A percentile compares a stretch with the other conserved stretches of the same genome.
These are phyloP conservation scores for Prinsepia uniflora DNA, from an alignment of 306 rosid genomes.

Conservation along the genomic window DNA sequence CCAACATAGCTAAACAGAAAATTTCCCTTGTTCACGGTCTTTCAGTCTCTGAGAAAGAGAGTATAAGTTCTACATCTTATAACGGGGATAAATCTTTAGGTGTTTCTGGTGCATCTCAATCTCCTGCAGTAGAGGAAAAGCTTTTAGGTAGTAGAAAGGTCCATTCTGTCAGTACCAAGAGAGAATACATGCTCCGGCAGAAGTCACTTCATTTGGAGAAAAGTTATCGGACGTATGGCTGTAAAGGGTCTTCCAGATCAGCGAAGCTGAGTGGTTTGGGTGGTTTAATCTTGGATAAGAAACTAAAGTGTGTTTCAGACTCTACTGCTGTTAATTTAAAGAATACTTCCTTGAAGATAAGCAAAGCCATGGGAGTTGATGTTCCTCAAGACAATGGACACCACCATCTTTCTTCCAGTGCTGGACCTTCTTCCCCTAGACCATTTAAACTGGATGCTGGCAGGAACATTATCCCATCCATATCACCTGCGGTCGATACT, in stretches of 20 bases:
- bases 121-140: constrained; percentile 54
- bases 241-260: constrained; percentile 71
- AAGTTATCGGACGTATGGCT: constrained; percentile 59
- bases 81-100: constrained; percentile 41
- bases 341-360: constrained; percentile 63
- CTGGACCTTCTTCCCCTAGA: constrained; percentile 39
- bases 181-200: constrained; percentile 80
- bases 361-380: constrained; percentile 64
- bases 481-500: constrained; percentile 10
- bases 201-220: constrained; percentile 76
- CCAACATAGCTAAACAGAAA: constrained; percentile 34
- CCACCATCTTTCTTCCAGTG: constrained; percentile 39
- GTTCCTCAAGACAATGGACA: constrained; percentile 48
- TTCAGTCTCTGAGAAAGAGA: constrained; percentile 41
- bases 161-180: constrained; percentile 52
- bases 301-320: constrained; percentile 62
- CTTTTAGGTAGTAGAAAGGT: constrained; percentile 47
- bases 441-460: constrained; percentile 40
- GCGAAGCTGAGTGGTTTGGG: constrained; percentile 63
- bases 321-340: constrained; percentile 59
- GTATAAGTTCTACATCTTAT: constrained; percentile 35
- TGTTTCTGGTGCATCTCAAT: constrained; percentile 45
- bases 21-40: constrained; percentile 37
- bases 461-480: constrained; percentile 17
- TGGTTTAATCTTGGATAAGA: constrained; percentile 70